Evolutionary conservation across 192 early-diverging fungal genomes (phyloP).

Genomic region (Backusella luteola): DNA sequence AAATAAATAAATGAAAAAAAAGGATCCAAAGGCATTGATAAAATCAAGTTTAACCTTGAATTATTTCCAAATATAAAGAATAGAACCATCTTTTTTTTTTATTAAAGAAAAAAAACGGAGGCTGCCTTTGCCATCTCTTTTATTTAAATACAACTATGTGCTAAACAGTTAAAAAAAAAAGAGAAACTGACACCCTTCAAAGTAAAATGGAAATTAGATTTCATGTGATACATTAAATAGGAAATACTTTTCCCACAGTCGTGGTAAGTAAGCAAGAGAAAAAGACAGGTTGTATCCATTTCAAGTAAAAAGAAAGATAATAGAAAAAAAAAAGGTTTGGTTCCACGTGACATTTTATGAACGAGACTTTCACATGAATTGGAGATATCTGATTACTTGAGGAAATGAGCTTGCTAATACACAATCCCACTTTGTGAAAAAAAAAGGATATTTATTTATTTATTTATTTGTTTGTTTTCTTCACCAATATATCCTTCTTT

Average conservation of each 20-base stretch:
- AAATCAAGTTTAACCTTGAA: no score
- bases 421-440: constrained; percentile 4
- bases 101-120: no score
- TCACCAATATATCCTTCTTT: background rate
- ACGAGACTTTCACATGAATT: background rate
- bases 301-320: background rate
- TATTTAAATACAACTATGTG: no score
- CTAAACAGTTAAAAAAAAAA: background rate
- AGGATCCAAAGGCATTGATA: no score
- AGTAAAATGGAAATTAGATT: background rate
- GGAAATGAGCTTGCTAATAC: constrained; percentile 3
- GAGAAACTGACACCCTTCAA: background rate
- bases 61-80: no score
- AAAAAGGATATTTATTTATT: background rate
- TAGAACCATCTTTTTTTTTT: no score
- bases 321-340: background rate
- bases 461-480: background rate
- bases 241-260: background rate
- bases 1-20: no score
- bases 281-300: background rate
- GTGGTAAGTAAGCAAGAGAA: background rate
- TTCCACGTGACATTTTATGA: background rate
- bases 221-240: background rate
- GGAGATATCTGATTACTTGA: background rate
- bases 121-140: background rate